phyloP scores from a whole-genome alignment of 2,329 filamentous ascomycete genomes.

The Exophiala lecanii-corni region DNA sequence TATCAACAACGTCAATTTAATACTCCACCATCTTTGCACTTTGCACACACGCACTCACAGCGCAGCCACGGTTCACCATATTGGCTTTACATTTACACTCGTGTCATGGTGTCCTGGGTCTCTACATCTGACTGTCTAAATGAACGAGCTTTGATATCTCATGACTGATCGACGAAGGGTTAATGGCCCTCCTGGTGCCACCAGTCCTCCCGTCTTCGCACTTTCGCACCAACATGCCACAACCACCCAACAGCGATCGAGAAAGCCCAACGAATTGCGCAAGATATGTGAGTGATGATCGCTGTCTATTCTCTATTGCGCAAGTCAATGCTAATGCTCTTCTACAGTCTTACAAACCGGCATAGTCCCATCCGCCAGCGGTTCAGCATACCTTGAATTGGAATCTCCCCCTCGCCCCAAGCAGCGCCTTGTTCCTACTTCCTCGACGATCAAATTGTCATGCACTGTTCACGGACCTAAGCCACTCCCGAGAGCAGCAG shows the following conservation, averaged over 20 bases:
- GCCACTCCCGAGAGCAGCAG: conserved; percentile 80
- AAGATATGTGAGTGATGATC: conserved; percentile 69
- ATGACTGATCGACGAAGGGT: conserved; percentile 86
- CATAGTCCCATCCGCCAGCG: conserved; percentile 86
- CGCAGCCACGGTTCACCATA: too few relatives aligned
- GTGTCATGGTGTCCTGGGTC: too few relatives aligned
- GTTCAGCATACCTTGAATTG: conserved; percentile 66
- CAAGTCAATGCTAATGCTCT: too few relatives aligned
- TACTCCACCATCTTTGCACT: too few relatives aligned
- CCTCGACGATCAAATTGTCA: conserved; percentile 77
- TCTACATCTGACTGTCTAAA: too few relatives aligned
- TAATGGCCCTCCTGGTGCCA: conserved; percentile 79
- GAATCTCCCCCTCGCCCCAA: conserved; percentile 44
- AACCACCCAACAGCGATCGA: conserved; percentile 46
- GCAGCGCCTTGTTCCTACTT: conserved; percentile 44
- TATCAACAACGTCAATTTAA: not conserved
- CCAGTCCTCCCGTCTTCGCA: conserved; percentile 67
- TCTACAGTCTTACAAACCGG: conserved; percentile 89
- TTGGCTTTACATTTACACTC: too few relatives aligned
- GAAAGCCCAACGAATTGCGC: conserved; percentile 67
- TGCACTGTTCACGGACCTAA: conserved; percentile 92
- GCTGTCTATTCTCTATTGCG: conserved; percentile 4
- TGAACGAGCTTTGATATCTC: conserved; percentile 21
- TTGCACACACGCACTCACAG: not conserved
- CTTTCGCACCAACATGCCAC: conserved; percentile 44